Evolutionary conservation across 345 rosid species (phyloP), one percentile per base, ranked within the genome.

Genomic region (Acer negundo): DNA sequence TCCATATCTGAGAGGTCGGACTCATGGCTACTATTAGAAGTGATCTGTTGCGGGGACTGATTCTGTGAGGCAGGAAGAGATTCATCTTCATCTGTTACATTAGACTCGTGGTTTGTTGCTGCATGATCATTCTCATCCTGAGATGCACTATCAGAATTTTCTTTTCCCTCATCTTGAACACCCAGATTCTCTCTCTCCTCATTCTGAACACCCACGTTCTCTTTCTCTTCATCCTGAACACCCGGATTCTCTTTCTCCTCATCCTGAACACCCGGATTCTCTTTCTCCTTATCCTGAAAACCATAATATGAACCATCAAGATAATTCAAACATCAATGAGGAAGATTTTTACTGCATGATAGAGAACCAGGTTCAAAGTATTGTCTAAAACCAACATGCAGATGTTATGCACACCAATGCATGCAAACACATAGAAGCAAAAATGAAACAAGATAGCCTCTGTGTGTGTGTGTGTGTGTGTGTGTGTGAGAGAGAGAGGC

Each of bases 41-140:
- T 62, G 69, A 75, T 74, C 72, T 80, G 90, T 79, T 80, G 83
- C 23, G 83, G 73, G 51, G 90, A 79, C 74, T 80, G 84, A 78
- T 66, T 46, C 62, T 70, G 73, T 13, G 74, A 80, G 53, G 85
- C 78, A 59, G 84, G 75, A 79, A 63, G 82, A 71, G 85, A 81
- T 62, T 77, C 73, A 69, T 73, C 88, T 71, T 77, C 76, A 67
- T 81, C 82, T 74, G 78, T 79, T 69, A 13, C 70, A 24, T 68
- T 76, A 35, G 72, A 82, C 12, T 65, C 85, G 0, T 59, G 44
- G 16, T 66, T 76, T 67, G 73, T 77, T 47, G 70, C 78, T 72
- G 75, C 86, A 83, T 77, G 74, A 69, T 75, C 83, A 23, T 80
- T 80, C 76, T 79, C 83, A 75, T 80, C 77, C 76, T 78, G 78